Evolutionary conservation across 208 protist genomes (phyloP).

Genomic region (Leishmania mexicana): DNA sequence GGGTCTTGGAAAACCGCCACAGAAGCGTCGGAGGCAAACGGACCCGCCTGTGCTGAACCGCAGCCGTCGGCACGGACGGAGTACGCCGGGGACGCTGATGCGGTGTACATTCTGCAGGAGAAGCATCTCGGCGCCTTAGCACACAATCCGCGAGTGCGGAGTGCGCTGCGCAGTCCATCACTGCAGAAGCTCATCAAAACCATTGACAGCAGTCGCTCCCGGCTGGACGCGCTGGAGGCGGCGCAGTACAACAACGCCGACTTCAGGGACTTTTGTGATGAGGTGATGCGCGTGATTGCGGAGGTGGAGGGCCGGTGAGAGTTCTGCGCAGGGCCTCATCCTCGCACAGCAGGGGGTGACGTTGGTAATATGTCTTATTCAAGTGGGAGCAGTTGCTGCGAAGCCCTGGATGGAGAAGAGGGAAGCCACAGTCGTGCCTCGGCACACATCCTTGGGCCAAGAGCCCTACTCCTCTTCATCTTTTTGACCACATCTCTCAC

Average conservation of each 20-base stretch:
- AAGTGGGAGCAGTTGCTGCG: background rate
- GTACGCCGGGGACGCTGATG: slow-evolving; percentile 24
- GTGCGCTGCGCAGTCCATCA: slow-evolving; percentile 47
- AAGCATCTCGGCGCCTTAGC: slow-evolving; percentile 67
- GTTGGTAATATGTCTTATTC: background rate
- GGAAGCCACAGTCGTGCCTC: background rate
- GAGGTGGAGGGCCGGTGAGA: slow-evolving; percentile 30
- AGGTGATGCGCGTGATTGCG: slow-evolving; percentile 52
- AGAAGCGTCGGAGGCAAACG: background rate
- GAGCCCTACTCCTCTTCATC: background rate
- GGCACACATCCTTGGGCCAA: background rate
- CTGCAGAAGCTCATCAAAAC: slow-evolving; percentile 68
- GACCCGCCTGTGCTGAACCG: background rate
- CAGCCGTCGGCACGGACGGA: slow-evolving; percentile 9
- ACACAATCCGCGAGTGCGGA: slow-evolving; percentile 43
- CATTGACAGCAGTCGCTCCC: slow-evolving; percentile 71
- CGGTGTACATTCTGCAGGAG: slow-evolving; percentile 61
- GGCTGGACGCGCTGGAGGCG: slow-evolving; percentile 79
- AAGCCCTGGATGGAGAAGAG: background rate
- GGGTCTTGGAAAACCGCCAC: background rate
- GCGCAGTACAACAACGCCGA: slow-evolving; percentile 78
- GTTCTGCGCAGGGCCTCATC: background rate
- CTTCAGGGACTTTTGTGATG: slow-evolving; percentile 72
- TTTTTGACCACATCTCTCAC: background rate
- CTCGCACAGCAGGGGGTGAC: background rate